A percentile compares a stretch with the other conserved stretches of the same genome.
phyloP scores from a whole-genome alignment of 2,329 filamentous ascomycete species.

The Nannizzia gypsea region DNA sequence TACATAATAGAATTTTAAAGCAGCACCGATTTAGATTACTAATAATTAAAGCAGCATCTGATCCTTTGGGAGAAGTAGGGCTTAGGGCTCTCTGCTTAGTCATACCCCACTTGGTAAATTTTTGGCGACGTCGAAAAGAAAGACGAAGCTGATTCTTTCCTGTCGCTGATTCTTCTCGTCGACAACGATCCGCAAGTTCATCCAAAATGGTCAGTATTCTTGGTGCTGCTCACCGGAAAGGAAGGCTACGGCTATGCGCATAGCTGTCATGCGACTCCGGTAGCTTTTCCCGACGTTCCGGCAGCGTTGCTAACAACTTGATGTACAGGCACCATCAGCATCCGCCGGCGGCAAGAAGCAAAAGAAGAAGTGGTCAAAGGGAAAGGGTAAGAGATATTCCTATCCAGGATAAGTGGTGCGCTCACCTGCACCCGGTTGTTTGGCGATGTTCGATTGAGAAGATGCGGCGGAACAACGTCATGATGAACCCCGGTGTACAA shows the following conservation, averaged over 20 bases:
- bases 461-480: background rate
- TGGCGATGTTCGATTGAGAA: conserved; percentile 1
- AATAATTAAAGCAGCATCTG: background rate
- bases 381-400: conserved; percentile 38
- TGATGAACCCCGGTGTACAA: background rate
- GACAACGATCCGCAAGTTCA: conserved; percentile 26
- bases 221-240: background rate
- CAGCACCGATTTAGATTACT: background rate
- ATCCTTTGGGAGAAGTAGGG: conserved; percentile 16
- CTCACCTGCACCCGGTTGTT: background rate
- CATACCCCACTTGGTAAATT: conserved; percentile 27
- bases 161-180: conserved; percentile 21
- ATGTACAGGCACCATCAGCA: conserved; percentile 36
- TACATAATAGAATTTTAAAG: background rate
- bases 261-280: background rate
- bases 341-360: conserved; percentile 40
- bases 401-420: background rate
- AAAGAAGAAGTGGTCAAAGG: conserved; percentile 49
- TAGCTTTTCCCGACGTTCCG: background rate
- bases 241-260: background rate
- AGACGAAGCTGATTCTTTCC: conserved; percentile 14
- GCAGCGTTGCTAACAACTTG: background rate
- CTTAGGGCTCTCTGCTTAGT: conserved; percentile 26
- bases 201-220: conserved; percentile 28
- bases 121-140: conserved; percentile 7